Evolutionary conservation across 768 basidiomycete genomes (phyloP).

Genomic region (Lactarius psammicola): DNA sequence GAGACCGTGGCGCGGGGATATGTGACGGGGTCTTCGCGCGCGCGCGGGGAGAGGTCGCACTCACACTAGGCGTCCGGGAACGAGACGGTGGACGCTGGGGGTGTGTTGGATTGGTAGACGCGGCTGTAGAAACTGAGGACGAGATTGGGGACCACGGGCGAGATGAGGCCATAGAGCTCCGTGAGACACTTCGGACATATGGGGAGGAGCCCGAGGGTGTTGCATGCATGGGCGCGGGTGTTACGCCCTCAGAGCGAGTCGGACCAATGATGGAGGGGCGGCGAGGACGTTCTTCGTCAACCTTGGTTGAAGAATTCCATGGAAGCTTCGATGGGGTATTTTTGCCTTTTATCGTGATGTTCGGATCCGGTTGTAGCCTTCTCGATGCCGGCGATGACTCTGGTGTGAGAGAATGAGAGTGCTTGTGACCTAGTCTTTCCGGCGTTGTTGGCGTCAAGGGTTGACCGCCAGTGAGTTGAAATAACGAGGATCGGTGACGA

Average conservation of each 20-base stretch:
- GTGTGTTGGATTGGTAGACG: conserved; percentile 41
- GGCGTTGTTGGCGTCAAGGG: conserved; percentile 50
- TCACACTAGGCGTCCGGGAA: conserved; percentile 51
- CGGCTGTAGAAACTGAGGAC: conserved; percentile 28
- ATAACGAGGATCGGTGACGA: conserved; percentile 64
- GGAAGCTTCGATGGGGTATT: conserved; percentile 34
- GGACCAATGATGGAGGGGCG: conserved; percentile 46
- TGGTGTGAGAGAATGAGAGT: conserved; percentile 70
- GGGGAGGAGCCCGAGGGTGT: conserved; percentile 17
- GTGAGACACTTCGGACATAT: conserved; percentile 26
- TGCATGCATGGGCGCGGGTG: conserved; percentile 8
- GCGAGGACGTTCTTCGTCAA: conserved; percentile 56
- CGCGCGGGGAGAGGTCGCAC: conserved; percentile 53
- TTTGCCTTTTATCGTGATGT: conserved; percentile 42
- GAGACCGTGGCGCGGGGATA: conserved; percentile 61
- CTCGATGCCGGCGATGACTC: conserved; percentile 56
- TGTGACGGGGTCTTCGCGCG: conserved; percentile 78
- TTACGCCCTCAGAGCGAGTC: conserved; percentile 21
- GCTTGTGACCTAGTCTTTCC: conserved; percentile 61
- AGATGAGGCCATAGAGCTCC: conserved; percentile 29
- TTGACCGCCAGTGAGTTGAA: conserved; percentile 46
- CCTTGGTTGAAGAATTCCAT: conserved; percentile 83
- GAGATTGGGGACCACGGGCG: conserved; percentile 29
- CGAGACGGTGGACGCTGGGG: conserved; percentile 50
- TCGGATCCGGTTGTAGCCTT: conserved; percentile 39